Evolutionary conservation across 495 filamentous ascomycete genomes (phyloP).

Genomic region (Thozetella sp.): DNA sequence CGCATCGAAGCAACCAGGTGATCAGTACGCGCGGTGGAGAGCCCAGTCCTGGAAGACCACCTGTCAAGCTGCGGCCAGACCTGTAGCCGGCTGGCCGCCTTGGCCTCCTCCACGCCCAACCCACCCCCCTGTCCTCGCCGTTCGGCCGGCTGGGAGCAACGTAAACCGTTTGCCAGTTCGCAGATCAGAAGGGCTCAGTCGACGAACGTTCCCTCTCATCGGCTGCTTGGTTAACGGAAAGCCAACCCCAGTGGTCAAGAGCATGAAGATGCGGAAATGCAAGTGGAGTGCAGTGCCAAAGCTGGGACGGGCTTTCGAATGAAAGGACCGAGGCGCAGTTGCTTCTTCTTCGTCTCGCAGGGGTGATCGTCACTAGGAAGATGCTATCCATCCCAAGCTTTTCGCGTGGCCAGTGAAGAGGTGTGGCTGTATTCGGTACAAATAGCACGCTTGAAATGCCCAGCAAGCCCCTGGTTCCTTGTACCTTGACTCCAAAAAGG

Average conservation of each 20-base stretch:
- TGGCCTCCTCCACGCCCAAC: too few species aligned
- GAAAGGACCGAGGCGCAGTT: conserved; percentile 3
- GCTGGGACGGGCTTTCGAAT: not conserved
- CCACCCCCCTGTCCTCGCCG: too few species aligned
- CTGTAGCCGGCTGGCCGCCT: not conserved
- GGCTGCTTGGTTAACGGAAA: too few species aligned
- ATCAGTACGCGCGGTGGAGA: not conserved
- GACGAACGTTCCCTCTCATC: too few species aligned
- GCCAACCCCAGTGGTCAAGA: too few species aligned
- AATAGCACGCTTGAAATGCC: not conserved
- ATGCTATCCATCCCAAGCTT: not conserved
- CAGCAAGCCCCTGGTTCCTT: not conserved
- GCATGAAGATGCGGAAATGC: not conserved
- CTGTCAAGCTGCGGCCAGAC: not conserved
- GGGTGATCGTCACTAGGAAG: not conserved
- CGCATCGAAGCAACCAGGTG: not conserved
- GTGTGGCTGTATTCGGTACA: not conserved
- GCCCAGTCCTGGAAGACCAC: not conserved
- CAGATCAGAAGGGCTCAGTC: too few species aligned
- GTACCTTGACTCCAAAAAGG: not conserved
- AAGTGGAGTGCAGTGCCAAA: not conserved
- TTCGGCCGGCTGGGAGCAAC: too few species aligned
- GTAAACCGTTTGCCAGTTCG: too few species aligned
- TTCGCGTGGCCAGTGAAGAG: not conserved
- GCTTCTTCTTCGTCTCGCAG: not conserved